Base-by-base conservation (phyloP, 495 filamentous ascomycete genomes). In the Massariosphaeria phaeospora region DNA sequence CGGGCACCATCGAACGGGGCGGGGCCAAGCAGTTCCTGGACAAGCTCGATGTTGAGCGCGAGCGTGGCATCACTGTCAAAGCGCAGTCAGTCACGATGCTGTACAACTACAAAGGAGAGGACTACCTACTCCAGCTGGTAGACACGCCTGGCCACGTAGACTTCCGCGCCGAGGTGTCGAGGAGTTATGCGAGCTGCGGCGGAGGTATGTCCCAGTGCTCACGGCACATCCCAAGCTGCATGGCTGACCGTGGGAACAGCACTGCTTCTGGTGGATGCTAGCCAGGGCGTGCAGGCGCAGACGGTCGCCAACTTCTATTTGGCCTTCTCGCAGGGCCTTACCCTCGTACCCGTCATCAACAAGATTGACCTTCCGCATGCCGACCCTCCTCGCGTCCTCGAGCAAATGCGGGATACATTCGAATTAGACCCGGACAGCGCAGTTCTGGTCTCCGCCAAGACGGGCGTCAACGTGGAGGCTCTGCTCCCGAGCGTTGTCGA, bases 71-170 rank as follows among this genome's bases (percentile, higher is more conserved):
- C 65, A 98, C 93, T 2, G 93, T 98, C 68, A 98, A 98, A 74
- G 93, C 93, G 38, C 94, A 98, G 73, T 97, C 93, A 48, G 97
- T 94, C 73, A 90, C 82, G 30, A 98, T 98, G 93, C 78, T 98
- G 35, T 96, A 96, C 70, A 88, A 88, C 30, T 74, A 90, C 67
- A 75, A 87, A 18, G 89, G 85, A 2, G 76, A 85, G 48, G 93
- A 98, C 66, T 96, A 97, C 70, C 75, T 98, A 23, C 73, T 98
- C 11, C 93, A 98, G 71, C 76, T 98, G 35, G 90, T 98, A 43
- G 93, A 98, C 71, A 98, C 93, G 0, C 93, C 93, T 10, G 93
- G 93, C 8, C 93, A 98, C 74, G 93, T 98, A 35, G 93, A 98
- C 70, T 98, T 98, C 70, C 81, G 93, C 30, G 91, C 93, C 30